Conservation (phyloP, 2,329 filamentous ascomycete species). For the Aspergillus sp. region DNA sequence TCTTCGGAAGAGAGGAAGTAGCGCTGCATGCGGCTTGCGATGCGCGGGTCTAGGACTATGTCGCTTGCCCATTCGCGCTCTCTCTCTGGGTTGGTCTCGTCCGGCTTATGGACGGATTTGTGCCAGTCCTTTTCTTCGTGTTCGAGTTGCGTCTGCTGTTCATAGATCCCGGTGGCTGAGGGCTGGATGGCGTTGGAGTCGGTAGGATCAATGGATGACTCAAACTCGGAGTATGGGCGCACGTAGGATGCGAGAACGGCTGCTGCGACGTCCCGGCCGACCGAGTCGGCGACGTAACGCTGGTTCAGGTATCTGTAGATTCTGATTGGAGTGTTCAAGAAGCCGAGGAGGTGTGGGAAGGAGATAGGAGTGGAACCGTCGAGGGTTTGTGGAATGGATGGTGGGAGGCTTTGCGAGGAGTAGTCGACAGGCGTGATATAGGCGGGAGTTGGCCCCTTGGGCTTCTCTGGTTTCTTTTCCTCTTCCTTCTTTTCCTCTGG, state of each 20-base stretch:
- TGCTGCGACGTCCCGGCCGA: constrained; percentile 84
- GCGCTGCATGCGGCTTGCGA: constrained; percentile 75
- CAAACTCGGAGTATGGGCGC: constrained; percentile 40
- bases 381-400: constrained; percentile 67
- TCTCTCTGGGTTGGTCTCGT: constrained; percentile 50
- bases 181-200: constrained; percentile 11
- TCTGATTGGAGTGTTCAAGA: constrained; percentile 83
- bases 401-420: constrained; percentile 61
- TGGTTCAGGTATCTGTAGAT: constrained; percentile 83
- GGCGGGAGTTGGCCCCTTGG: constrained; percentile 63
- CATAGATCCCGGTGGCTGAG: constrained; percentile 44
- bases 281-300: constrained; percentile 78
- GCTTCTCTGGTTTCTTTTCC: constrained; percentile 48
- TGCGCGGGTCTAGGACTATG: constrained; percentile 72
- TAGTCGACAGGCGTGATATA: constrained; percentile 77
- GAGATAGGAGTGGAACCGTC: constrained; percentile 70
- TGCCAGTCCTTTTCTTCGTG: constrained; percentile 80
- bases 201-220: constrained; percentile 19
- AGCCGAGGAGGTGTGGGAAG: constrained; percentile 89
- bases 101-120: constrained; percentile 67
- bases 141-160: constrained; percentile 65
- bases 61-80: constrained; percentile 76
- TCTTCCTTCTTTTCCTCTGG: constrained; percentile 46
- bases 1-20: constrained; percentile 71
- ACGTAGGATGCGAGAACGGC: constrained; percentile 64